These are phyloP conservation scores for Amanita exitialis DNA, from an alignment of 768 basidiomycete species.

Conservation along the genomic window DNA sequence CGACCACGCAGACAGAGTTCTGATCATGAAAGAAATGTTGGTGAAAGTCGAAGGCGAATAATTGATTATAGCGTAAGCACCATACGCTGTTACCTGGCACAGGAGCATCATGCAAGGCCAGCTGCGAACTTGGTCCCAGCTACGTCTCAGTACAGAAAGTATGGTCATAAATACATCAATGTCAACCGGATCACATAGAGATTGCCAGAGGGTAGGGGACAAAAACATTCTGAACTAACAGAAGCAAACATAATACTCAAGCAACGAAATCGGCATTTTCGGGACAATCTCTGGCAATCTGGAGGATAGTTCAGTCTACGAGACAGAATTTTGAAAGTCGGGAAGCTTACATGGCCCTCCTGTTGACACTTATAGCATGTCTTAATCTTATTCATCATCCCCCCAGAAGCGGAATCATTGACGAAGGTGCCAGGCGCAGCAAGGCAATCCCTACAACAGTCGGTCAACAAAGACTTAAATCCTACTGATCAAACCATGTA, in stretches of 20 bases:
- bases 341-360: conserved; percentile 67
- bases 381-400: conserved; percentile 52
- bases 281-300: conserved; percentile 63
- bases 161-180: background rate
- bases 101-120: too few relatives aligned
- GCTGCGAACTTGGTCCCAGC: background rate
- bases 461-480: background rate
- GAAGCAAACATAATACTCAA: conserved; percentile 17
- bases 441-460: conserved; percentile 54
- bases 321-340: background rate
- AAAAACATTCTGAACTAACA: background rate
- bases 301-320: conserved; percentile 3
- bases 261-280: conserved; percentile 42
- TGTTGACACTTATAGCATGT: conserved; percentile 86
- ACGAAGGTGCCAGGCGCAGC: conserved; percentile 53
- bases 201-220: background rate
- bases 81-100: too few relatives aligned
- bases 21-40: background rate
- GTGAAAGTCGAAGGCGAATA: too few relatives aligned
- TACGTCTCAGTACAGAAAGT: background rate
- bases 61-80: too few relatives aligned
- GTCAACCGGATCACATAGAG: background rate
- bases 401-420: conserved; percentile 33
- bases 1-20: background rate
- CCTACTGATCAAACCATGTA: conserved; percentile 16